Percentiles rank a stretch among this genome's conserved stretches.
Evolutionary conservation across 495 filamentous ascomycete genomes (phyloP).

Genomic region (Penicillium tannophilum): DNA sequence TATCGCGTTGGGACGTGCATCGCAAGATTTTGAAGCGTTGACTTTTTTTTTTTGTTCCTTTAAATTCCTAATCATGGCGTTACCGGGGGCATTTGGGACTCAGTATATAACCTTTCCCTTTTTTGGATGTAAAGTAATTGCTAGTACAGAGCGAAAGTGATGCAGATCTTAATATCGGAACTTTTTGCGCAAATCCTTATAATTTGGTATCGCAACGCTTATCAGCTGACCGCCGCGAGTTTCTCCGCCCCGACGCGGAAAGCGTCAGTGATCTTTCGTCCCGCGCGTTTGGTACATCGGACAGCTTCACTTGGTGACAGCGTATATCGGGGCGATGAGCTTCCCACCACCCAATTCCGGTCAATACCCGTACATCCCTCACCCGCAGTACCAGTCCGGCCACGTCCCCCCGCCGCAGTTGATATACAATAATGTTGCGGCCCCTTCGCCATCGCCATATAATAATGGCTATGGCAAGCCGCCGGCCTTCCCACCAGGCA

Average conservation of each 20-base stretch:
- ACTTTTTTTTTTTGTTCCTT: background rate
- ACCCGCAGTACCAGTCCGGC: conserved; percentile 39
- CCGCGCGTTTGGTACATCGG: conserved; percentile 17
- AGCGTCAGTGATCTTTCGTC: conserved; percentile 8
- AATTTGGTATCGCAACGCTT: conserved; percentile 10
- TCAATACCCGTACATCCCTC: conserved; percentile 40
- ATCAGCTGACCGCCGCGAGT: conserved; percentile 33
- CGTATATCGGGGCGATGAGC: conserved; percentile 49
- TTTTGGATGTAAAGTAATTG: background rate
- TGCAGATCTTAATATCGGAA: background rate
- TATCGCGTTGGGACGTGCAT: conserved; percentile 3
- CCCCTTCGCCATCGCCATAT: conserved; percentile 35
- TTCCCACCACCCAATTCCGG: conserved; percentile 50
- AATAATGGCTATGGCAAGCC: conserved; percentile 43
- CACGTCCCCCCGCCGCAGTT: conserved; percentile 41
- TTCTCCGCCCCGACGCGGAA: conserved; percentile 43
- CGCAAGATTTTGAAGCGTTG: background rate
- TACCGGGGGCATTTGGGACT: background rate
- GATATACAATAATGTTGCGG: conserved; percentile 43
- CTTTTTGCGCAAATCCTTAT: background rate
- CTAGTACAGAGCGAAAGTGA: background rate
- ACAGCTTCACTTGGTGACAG: conserved; percentile 21
- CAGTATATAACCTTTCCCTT: background rate
- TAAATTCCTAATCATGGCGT: background rate
- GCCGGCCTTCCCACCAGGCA: conserved; percentile 37